phyloP scores from a whole-genome alignment of 192 early-diverging fungal species.

The Coemansia sp. region DNA sequence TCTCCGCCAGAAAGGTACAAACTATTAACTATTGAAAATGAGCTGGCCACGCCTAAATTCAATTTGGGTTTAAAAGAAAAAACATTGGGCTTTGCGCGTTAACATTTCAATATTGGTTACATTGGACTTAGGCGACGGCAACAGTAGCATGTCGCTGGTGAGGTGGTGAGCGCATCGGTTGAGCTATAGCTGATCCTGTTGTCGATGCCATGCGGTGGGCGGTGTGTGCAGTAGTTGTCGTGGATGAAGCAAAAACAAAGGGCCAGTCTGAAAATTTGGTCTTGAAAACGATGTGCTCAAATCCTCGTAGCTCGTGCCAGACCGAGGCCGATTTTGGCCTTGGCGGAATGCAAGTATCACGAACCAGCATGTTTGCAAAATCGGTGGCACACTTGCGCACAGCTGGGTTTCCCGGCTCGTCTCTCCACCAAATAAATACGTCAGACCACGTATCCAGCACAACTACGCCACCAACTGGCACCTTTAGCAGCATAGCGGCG shows the following conservation, averaged over 20 bases:
- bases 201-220: constrained; percentile 7
- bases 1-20: constrained; percentile 1
- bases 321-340: constrained; percentile 43
- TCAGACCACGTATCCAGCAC: constrained; percentile 51
- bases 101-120: no score
- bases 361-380: constrained; percentile 44
- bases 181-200: constrained; percentile 3
- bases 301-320: constrained; percentile 48
- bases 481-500: constrained; percentile 41
- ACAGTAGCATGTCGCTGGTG: constrained; percentile 14
- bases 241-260: constrained; percentile 41
- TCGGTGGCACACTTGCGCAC: constrained; percentile 44
- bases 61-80: neutral
- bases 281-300: constrained; percentile 50
- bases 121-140: constrained; percentile 15
- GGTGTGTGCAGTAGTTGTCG: constrained; percentile 9
- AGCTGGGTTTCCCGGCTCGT: constrained; percentile 39
- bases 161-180: constrained; percentile 26
- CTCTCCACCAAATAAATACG: constrained; percentile 53
- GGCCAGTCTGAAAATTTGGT: constrained; percentile 55
- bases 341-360: constrained; percentile 40
- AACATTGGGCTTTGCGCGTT: neutral
- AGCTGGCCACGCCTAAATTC: neutral
- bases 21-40: neutral
- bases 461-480: constrained; percentile 43